Conservation (phyloP, 1,139 yeast genomes). For the Hansenula lynferdii region DNA sequence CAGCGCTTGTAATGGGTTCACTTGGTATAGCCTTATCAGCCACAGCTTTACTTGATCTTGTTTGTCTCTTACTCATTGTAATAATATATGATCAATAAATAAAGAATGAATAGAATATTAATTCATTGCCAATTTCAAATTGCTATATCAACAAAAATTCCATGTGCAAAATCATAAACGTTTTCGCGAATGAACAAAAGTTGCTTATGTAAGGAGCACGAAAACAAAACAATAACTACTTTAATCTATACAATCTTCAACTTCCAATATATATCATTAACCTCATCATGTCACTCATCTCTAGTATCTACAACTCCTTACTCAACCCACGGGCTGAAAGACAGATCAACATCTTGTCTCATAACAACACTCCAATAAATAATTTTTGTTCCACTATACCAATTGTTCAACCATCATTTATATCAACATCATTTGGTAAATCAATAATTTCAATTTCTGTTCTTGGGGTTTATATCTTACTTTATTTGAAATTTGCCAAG, state of each 20-base stretch:
- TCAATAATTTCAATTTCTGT: constrained; percentile 13
- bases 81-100: too few relatives aligned
- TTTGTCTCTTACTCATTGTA: constrained; percentile 11
- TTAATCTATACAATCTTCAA: too few relatives aligned
- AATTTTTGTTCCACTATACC: constrained; percentile 19
- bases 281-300: constrained; percentile 5
- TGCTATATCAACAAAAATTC: too few relatives aligned
- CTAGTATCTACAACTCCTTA: constrained; percentile 3
- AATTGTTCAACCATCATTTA: constrained; percentile 17
- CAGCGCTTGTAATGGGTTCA: too few relatives aligned
- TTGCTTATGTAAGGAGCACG: too few relatives aligned
- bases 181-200: too few relatives aligned
- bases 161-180: not conserved
- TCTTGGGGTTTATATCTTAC: constrained; percentile 7
- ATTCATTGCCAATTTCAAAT: too few relatives aligned
- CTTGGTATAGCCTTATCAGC: too few relatives aligned
- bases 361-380: constrained; percentile 21
- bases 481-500: constrained; percentile 5
- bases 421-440: constrained; percentile 21
- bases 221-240: too few relatives aligned
- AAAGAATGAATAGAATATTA: too few relatives aligned
- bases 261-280: too few relatives aligned
- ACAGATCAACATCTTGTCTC: constrained; percentile 12
- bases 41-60: constrained; percentile 13
- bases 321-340: not conserved